Evolutionary conservation across 176 grass and related monocot species (phyloP), one percentile per base, ranked within the genome.

Genomic region (Oryza australiensis): DNA sequence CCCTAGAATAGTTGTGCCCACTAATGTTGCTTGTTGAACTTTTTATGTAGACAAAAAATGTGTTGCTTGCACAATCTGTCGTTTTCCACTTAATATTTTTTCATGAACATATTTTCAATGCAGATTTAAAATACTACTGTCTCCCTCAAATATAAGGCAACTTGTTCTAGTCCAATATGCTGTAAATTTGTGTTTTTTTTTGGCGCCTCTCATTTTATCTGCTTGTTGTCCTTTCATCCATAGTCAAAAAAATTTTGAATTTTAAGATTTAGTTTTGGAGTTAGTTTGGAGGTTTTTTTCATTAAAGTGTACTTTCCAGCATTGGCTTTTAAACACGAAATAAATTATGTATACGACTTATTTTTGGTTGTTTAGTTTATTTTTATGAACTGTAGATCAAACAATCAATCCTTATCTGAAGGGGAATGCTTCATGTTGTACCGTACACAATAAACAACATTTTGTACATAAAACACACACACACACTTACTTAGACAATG

Each of bases 371-470:
- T 9, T 40, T 40, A 10, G 9, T 40, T 40, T 10, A 40, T 40
- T 40, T 40, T 40, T 1, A 9, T 9, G 9, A 37, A 9, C 9
- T 10, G 2, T 40, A 40, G 38, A 10, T 40, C 38, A 40, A 40
- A 40, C 9, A 10, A 40, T 40, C 38, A 11, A 37, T 37, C 35
- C 9, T 10, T 40, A 40, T 84, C 10, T 9, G 48, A 13, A 70
- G 14, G 14, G 64, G 70, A 76, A 80, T 64, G 82, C 64, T 38
- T 38, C 27, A 46, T 63, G 60, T 34, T 69, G 78, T 78, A 63
- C 74, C 75, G 20, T 5, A 20, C 23, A 68, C 62, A 74, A 64
- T 84, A 70, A 62, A 80, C 27, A 75, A 49, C 30, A 12, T 49
- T 49, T 80, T 10, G 9, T 40, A 11, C 1, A 40, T 11, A 40